These are phyloP conservation scores for Russula virescens DNA, from an alignment of 768 basidiomycete genomes.

Conservation along the genomic window DNA sequence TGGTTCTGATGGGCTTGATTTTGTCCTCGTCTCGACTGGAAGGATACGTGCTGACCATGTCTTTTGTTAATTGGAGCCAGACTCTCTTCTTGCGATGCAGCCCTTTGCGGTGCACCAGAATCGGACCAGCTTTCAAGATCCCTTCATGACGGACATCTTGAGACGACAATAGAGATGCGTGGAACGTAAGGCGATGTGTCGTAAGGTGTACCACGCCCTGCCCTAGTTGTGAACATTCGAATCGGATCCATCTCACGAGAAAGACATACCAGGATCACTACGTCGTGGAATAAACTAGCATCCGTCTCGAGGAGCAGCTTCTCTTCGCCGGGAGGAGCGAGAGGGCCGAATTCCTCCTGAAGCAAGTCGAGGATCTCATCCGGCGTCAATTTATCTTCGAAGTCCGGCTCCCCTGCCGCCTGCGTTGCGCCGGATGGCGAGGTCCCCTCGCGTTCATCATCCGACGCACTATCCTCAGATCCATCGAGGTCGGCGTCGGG, in stretches of 20 bases:
- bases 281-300: constrained; percentile 44
- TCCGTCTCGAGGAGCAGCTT: constrained; percentile 50
- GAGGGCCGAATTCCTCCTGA: constrained; percentile 50
- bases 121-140: constrained; percentile 47
- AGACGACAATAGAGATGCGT: constrained; percentile 51
- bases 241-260: constrained; percentile 4
- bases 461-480: constrained; percentile 23
- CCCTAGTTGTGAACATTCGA: constrained; percentile 4
- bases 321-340: constrained; percentile 41
- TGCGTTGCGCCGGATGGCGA: background rate
- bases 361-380: constrained; percentile 47
- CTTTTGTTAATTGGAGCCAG: constrained; percentile 57
- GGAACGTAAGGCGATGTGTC: constrained; percentile 59
- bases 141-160: constrained; percentile 32
- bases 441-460: constrained; percentile 26
- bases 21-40: constrained; percentile 50
- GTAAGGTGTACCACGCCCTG: constrained; percentile 59
- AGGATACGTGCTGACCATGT: constrained; percentile 54
- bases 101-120: constrained; percentile 42
- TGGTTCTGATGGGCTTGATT: constrained; percentile 45
- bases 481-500: constrained; percentile 3
- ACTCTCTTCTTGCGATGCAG: constrained; percentile 44
- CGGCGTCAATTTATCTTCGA: constrained; percentile 35
- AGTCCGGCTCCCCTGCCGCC: background rate
- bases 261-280: constrained; percentile 40